Percentiles rank a stretch among this genome's conserved stretches.
phyloP scores from a whole-genome alignment of 1,284 basidiomycete species.

The Stereum hirsutum region DNA sequence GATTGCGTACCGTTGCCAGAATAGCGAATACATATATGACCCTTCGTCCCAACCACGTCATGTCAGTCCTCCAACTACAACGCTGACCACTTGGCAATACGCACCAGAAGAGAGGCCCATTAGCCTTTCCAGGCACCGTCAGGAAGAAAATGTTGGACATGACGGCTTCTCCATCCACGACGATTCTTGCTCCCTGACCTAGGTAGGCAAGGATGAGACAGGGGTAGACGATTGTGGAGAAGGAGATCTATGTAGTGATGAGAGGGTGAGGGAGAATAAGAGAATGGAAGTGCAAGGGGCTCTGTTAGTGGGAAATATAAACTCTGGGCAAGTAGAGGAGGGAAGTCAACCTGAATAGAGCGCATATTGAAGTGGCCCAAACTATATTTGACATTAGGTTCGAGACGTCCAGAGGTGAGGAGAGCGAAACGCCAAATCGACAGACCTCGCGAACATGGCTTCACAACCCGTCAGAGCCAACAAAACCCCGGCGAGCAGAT shows the following conservation, averaged over 20 bases:
- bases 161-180: slow-evolving; percentile 37
- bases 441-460: slow-evolving; percentile 58
- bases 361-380: slow-evolving; percentile 55
- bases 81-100: no score
- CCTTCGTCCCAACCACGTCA: no score
- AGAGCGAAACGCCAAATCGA: slow-evolving; percentile 1
- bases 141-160: slow-evolving; percentile 52
- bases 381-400: slow-evolving; percentile 20
- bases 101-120: slow-evolving; percentile 48
- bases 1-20: slow-evolving; percentile 45
- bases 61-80: no score
- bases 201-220: slow-evolving; percentile 56
- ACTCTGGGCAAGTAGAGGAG: no score
- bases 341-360: slow-evolving; percentile 47
- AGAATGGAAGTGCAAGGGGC: no score
- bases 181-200: slow-evolving; percentile 58
- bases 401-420: no score
- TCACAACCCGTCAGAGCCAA: slow-evolving; percentile 61
- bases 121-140: slow-evolving; percentile 46
- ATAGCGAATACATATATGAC: slow-evolving; percentile 54
- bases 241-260: no score
- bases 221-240: slow-evolving; percentile 46
- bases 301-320: no score
- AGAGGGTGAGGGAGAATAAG: no score
- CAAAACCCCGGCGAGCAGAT: slow-evolving; percentile 53